These are phyloP conservation scores for Linnemannia elongata DNA, from an alignment of 192 early-diverging fungal species.

Conservation along the genomic window DNA sequence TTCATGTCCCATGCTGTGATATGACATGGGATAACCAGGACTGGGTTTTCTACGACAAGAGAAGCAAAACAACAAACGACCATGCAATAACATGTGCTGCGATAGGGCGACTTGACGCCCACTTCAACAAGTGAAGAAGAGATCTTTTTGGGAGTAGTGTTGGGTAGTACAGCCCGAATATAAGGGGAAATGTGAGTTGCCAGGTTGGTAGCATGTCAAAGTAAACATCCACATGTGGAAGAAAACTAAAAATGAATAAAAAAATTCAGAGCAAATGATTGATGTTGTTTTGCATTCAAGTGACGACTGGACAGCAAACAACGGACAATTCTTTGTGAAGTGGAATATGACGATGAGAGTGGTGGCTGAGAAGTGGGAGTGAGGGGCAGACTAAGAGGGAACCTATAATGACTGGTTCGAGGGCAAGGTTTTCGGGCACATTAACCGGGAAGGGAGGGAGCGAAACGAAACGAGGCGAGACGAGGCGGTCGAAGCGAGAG, in stretches of 20 bases:
- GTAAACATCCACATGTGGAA: background rate
- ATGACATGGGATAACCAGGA: background rate
- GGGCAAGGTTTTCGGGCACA: background rate
- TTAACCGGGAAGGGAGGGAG: background rate
- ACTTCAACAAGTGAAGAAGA: background rate
- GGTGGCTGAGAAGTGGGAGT: background rate
- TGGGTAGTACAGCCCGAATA: background rate
- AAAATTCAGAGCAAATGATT: background rate
- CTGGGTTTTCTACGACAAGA: background rate
- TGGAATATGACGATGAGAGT: background rate
- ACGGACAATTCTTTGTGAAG: background rate
- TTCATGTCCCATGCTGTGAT: background rate
- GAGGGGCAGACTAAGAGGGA: background rate
- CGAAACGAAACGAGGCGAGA: background rate
- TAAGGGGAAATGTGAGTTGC: background rate
- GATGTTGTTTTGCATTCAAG: background rate
- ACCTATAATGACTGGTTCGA: background rate
- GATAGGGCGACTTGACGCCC: background rate
- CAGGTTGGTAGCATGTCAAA: conserved; percentile 3
- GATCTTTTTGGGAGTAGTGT: background rate
- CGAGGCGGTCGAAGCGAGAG: background rate
- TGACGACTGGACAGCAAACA: too few relatives aligned
- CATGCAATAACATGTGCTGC: background rate
- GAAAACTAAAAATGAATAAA: background rate
- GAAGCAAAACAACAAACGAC: background rate